These are phyloP conservation scores for Phytophthora pseudosyringae DNA, from an alignment of 352 stramenopile species.

Conservation along the genomic window DNA sequence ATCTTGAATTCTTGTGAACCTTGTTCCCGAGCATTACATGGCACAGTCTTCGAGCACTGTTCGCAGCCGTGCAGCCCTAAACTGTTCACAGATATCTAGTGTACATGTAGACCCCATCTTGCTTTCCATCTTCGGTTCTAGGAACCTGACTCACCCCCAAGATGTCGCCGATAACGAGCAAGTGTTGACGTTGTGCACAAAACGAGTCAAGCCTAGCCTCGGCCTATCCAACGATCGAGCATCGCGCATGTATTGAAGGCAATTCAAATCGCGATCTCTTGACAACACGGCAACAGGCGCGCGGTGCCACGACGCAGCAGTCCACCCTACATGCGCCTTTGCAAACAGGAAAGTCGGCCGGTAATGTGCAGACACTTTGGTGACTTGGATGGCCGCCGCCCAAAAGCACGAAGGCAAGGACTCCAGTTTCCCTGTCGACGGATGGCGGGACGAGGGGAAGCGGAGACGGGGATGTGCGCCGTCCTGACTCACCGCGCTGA, in stretches of 20 bases:
- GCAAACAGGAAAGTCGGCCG: background rate
- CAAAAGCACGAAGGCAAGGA: background rate
- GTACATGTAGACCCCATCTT: conserved; percentile 23
- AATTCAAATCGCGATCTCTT: conserved; percentile 7
- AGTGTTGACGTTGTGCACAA: conserved; percentile 27
- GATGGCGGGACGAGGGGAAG: conserved; percentile 22
- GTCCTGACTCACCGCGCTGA: conserved; percentile 27
- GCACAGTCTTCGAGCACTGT: background rate
- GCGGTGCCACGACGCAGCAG: background rate
- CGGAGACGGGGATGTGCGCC: conserved; percentile 15
- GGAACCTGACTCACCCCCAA: conserved; percentile 19
- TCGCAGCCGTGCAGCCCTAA: conserved; percentile 10
- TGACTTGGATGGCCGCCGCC: background rate
- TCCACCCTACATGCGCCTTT: conserved; percentile 2
- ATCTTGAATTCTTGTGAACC: background rate
- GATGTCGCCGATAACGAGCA: conserved; percentile 19
- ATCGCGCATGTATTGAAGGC: background rate
- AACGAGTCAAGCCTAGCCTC: conserved; percentile 9
- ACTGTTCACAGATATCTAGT: conserved; percentile 19
- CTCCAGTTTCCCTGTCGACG: conserved; percentile 1
- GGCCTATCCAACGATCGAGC: conserved; percentile 1
- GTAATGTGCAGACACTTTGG: conserved; percentile 7
- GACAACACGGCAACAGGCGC: conserved; percentile 24
- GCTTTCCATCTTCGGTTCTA: conserved; percentile 18
- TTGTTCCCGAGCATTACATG: background rate